A percentile compares a stretch with the other conserved stretches of the same genome.
Evolutionary conservation across 169 alveolate genomes (phyloP).

Genomic region (Amoebophrya sp.): DNA sequence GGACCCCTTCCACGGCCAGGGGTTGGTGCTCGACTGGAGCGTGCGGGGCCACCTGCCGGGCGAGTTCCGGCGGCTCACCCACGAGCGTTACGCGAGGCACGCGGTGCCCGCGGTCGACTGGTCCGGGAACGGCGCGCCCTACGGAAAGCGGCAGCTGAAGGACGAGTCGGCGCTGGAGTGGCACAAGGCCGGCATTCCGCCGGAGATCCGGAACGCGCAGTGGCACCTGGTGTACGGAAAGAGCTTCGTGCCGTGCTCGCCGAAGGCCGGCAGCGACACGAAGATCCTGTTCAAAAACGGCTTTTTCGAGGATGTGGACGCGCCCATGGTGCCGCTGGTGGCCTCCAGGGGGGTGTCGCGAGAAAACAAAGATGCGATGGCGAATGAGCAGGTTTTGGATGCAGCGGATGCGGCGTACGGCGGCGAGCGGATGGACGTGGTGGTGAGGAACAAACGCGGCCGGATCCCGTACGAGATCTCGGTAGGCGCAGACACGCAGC

Average conservation of each 20-base stretch:
- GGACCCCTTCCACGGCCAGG: background rate
- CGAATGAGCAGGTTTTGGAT: too few species aligned
- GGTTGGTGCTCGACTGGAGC: too few species aligned
- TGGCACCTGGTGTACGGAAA: background rate
- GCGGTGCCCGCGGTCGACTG: background rate
- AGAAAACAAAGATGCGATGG: too few species aligned
- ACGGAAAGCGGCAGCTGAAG: background rate
- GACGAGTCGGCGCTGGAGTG: background rate
- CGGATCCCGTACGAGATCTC: background rate
- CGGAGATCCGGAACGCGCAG: background rate
- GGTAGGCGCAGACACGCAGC: background rate
- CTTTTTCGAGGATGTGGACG: background rate
- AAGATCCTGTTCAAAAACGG: background rate
- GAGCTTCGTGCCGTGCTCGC: background rate
- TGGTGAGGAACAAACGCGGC: background rate
- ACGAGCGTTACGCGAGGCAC: too few species aligned
- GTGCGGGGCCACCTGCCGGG: too few species aligned
- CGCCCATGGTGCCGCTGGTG: too few species aligned
- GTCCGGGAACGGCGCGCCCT: background rate
- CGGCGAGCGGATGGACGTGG: background rate
- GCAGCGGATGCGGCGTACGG: too few species aligned
- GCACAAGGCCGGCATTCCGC: background rate
- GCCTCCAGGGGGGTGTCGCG: too few species aligned
- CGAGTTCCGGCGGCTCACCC: too few species aligned
- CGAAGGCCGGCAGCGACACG: background rate